These are phyloP conservation scores for Amanita rimosa DNA, from an alignment of 768 basidiomycete species.

Conservation along the genomic window DNA sequence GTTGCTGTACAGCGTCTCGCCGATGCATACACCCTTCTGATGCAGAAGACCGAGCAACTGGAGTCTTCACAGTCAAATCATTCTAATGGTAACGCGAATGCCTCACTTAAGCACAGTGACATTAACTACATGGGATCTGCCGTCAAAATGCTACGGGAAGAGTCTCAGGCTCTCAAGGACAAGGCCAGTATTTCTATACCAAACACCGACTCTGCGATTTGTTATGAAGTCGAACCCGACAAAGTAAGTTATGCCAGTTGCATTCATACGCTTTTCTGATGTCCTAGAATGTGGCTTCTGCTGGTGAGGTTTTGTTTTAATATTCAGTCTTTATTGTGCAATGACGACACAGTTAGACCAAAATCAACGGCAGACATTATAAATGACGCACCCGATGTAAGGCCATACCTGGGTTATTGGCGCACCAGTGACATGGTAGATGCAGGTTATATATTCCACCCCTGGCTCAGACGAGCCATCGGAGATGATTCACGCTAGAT, in stretches of 20 bases:
- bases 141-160: conserved; percentile 20
- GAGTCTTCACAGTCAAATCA: conserved; percentile 29
- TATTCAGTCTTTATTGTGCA: not conserved
- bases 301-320: not conserved
- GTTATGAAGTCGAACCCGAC: conserved; percentile 21
- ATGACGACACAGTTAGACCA: not conserved
- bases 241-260: conserved; percentile 15
- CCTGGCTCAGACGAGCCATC: conserved; percentile 5
- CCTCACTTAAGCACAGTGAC: conserved; percentile 15
- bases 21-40: conserved; percentile 47
- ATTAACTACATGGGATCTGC: conserved; percentile 27
- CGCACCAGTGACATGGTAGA: not conserved
- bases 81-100: conserved; percentile 15
- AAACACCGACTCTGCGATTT: conserved; percentile 23
- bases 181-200: conserved; percentile 8
- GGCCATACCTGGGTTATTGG: conserved; percentile 12
- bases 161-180: conserved; percentile 8
- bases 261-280: not conserved
- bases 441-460: conserved; percentile 4
- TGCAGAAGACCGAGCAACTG: conserved; percentile 46
- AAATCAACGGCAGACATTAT: not conserved
- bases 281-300: conserved; percentile 10
- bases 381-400: conserved; percentile 47
- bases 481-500: conserved; percentile 33
- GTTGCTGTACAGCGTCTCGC: conserved; percentile 44